Base-by-base conservation (phyloP, 2,329 filamentous ascomycete genomes). In the Rachicladosporium sp. region DNA sequence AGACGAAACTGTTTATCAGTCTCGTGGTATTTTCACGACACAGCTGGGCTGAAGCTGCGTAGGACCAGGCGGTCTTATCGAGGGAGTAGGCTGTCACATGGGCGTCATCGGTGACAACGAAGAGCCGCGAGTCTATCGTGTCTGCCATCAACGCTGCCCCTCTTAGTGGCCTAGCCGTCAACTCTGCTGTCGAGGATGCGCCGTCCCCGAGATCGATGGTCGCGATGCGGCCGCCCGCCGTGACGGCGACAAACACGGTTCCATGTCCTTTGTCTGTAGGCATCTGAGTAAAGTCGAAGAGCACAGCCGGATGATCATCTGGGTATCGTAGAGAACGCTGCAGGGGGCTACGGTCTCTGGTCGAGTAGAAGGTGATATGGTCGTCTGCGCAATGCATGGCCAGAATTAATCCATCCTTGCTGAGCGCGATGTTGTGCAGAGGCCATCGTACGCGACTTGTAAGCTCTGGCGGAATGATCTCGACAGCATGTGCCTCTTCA, bases 321-420 rank as follows among this genome's bases (percentile, higher is more conserved):
- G 77, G 54, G 8, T 78, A 71, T 3, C 80, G 62, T 5, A 69
- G 50, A 15, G 76, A 58, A 2, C 63, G 65, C n/a, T 70, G 64
- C 0, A 70, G 69, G 68, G 80, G 80, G 8, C 61, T 62, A 35
- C 69, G 68, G 31, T 74, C 65, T 10, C 62, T 58, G 3, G 83
- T 63, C 47, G 74, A 73, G 76, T 81, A 88, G 4, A 86, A 51
- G 11, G 72, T 61, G 9, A 83, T 69, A 29, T 65, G 68, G 35
- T 71, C 68, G 33, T 66, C 64, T 4, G 70, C 67, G 6, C 78
- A 78, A 23, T 83, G 63, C 3, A 87, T 62, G 1, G 80, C 82
- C 27, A 86, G 63, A 70, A 76, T 80, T 31, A 68, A 72, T 2
- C 77, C 78, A 10, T 67, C 66, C 27, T 74, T 70, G 43, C 85